Percentiles rank a stretch among this genome's conserved stretches.
Conservation (phyloP, 192 early-diverging fungal species). For the Mortierella antarctica region DNA sequence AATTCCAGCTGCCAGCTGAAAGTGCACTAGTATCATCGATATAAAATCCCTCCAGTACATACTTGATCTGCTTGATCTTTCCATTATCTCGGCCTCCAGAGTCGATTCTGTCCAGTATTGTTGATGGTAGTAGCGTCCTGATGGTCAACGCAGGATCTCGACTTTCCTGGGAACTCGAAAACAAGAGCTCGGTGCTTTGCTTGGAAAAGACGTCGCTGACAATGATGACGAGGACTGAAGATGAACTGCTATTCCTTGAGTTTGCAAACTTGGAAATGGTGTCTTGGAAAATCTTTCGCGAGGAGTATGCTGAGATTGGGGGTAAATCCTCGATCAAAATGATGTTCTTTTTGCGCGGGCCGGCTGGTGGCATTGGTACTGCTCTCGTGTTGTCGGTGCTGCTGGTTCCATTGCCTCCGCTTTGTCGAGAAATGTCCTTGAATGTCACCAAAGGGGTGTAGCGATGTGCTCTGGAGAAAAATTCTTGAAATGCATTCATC, state of each 20-base stretch:
- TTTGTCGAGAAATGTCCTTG: neutral
- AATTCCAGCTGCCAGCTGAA: neutral
- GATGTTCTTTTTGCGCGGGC: constrained; percentile 39
- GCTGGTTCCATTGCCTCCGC: neutral
- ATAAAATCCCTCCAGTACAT: neutral
- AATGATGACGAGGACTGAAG: constrained; percentile 44
- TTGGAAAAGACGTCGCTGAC: constrained; percentile 50
- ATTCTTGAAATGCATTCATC: constrained; percentile 62
- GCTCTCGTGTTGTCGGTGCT: neutral
- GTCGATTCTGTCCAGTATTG: constrained; percentile 29
- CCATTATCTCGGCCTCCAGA: constrained; percentile 17
- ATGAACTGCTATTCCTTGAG: constrained; percentile 9
- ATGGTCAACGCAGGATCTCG: constrained; percentile 28
- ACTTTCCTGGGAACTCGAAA: constrained; percentile 28
- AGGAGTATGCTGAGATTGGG: constrained; percentile 59
- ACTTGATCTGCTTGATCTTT: constrained; percentile 48
- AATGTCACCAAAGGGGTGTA: constrained; percentile 49
- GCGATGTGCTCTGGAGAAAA: constrained; percentile 63
- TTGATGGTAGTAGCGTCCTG: constrained; percentile 25
- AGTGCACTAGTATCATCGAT: too few relatives aligned
- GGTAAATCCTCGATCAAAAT: constrained; percentile 73
- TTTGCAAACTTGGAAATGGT: constrained; percentile 60
- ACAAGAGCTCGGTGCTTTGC: constrained; percentile 46
- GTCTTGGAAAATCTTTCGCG: constrained; percentile 61
- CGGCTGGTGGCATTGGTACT: neutral